phyloP scores from a whole-genome alignment of 78 protist species.

The Dictyostelium intermedium region DNA sequence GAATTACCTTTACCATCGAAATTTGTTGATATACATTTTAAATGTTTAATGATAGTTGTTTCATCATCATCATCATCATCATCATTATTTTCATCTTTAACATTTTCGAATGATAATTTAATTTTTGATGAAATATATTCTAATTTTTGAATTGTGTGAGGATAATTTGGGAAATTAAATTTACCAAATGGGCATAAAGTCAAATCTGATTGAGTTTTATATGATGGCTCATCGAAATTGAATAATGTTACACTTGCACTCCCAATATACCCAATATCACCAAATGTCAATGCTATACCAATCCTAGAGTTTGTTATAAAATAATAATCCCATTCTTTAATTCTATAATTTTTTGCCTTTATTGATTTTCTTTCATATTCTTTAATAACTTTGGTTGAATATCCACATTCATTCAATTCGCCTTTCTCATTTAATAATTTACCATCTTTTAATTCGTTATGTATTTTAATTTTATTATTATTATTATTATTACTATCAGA shows the following conservation, averaged over 20 bases:
- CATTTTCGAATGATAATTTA: neutral
- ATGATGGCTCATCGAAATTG: neutral
- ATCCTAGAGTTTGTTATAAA: neutral
- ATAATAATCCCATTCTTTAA: constrained; percentile 30
- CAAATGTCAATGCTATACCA: neutral
- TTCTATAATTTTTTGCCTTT: neutral
- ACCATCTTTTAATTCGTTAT: neutral
- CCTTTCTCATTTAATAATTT: constrained; percentile 11
- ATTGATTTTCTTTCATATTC: neutral
- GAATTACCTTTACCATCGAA: neutral
- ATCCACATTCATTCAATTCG: neutral
- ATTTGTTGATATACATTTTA: neutral
- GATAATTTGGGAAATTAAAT: neutral
- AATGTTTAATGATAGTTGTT: neutral
- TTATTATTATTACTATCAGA: neutral
- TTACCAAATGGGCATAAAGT: neutral
- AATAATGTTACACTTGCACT: neutral
- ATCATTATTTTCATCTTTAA: neutral
- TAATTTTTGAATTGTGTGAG: neutral
- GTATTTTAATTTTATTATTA: neutral
- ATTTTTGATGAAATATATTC: neutral
- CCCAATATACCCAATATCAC: constrained; percentile 10
- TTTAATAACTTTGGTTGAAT: neutral
- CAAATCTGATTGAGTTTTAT: neutral
- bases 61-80: neutral